These are phyloP conservation scores for Apiotrichum veenhuisii DNA, from an alignment of 1,284 basidiomycete genomes.

Conservation along the genomic window DNA sequence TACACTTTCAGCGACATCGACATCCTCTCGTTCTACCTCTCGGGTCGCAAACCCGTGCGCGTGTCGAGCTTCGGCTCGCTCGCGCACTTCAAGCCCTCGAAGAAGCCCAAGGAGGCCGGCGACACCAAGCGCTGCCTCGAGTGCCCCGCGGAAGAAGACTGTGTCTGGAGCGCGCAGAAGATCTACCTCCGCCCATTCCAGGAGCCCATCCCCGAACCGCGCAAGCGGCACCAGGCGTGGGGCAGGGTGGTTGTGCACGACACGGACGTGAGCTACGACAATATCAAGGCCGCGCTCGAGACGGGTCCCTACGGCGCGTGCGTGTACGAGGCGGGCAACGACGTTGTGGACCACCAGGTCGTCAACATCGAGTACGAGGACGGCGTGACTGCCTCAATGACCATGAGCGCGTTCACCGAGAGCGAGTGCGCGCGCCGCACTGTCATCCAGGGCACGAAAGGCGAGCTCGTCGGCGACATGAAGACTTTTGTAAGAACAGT, in stretches of 20 bases:
- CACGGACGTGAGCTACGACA: conserved; percentile 67
- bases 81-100: conserved; percentile 68
- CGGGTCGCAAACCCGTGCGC: conserved; percentile 56
- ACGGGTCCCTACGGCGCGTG: conserved; percentile 72
- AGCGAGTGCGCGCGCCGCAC: conserved; percentile 70
- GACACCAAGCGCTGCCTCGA: conserved; percentile 66
- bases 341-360: conserved; percentile 77
- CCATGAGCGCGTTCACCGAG: conserved; percentile 57
- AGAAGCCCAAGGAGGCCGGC: conserved; percentile 66
- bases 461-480: conserved; percentile 81
- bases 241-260: conserved; percentile 61
- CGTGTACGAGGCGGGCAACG: conserved; percentile 75
- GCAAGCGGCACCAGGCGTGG: conserved; percentile 17
- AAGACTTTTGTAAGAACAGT: conserved; percentile 53
- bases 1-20: conserved; percentile 65
- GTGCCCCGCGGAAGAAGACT: conserved; percentile 65
- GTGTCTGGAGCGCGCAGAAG: conserved; percentile 79
- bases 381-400: conserved; percentile 71
- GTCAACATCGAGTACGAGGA: conserved; percentile 77
- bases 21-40: conserved; percentile 65
- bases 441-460: conserved; percentile 71
- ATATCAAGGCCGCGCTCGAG: conserved; percentile 61
- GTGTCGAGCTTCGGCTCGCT: conserved; percentile 80
- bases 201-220: background rate
- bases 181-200: conserved; percentile 25